Evolutionary conservation across 148 eudicot species (phyloP).

Genomic region (Fagopyrum homotropicum): DNA sequence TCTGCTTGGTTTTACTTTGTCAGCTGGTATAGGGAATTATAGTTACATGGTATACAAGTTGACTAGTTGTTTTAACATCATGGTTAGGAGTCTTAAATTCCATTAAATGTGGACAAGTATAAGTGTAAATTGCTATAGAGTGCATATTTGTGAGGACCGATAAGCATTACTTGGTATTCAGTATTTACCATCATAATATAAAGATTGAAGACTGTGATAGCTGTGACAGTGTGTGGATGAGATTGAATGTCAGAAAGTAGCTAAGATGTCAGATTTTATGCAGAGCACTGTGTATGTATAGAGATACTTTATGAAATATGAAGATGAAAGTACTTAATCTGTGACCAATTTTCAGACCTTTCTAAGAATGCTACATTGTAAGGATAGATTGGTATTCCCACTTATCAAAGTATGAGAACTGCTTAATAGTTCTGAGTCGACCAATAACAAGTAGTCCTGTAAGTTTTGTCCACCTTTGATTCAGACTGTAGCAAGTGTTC

Average conservation of each 20-base stretch:
- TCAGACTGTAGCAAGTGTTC: neutral
- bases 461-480: neutral
- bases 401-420: neutral
- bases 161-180: neutral
- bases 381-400: neutral
- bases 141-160: neutral
- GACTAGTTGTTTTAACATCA: neutral
- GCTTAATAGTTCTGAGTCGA: neutral
- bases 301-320: neutral
- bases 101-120: neutral
- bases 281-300: neutral
- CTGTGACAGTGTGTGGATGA: neutral
- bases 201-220: neutral
- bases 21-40: neutral
- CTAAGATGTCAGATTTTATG: neutral
- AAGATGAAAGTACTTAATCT: neutral
- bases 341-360: no score
- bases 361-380: no score
- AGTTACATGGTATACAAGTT: neutral
- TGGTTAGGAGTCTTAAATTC: neutral
- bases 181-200: neutral
- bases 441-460: no score
- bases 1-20: neutral
- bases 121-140: neutral
- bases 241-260: neutral